Evolutionary conservation across 768 basidiomycete species (phyloP), one percentile per base, ranked within the genome.

Genomic region (Lactifluus echinatus): DNA sequence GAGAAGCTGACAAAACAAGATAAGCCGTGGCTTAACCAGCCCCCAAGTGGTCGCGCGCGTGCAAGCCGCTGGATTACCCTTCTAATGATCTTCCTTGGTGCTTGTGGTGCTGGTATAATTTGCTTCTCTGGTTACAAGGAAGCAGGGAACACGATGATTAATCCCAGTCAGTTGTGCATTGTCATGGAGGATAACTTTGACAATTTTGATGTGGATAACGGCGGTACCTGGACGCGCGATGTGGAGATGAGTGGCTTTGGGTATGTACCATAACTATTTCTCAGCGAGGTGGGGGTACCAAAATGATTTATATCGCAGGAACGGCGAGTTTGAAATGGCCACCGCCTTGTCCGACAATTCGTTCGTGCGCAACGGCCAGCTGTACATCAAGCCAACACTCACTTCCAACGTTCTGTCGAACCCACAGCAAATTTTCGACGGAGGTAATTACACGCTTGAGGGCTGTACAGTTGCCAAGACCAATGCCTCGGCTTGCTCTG

Each of bases 321-420:
- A 79, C 65, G 76, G 76, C 65, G 76, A 80, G 66, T 83, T 83
- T 65, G 74, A 82, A 66, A 80, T 79, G 77, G 75, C 79, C 28
- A 81, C 79, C 6, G 63, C 66, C 17, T 64, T 64, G 6, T 37
- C 57, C 10, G 65, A 69, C 49, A 78, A 78, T 64, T 65, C 74
- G 3, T 79, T 74, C 70, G 68, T 79, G 45, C 66, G 74, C 40
- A 73, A 80, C 66, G 75, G 76, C 8, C 67, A 76, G 54, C 73
- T 84, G 33, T 82, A 80, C 72, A 79, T 84, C 68, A 75, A 79
- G 65, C 72, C 82, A 10, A 83, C 82, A 8, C 74, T 83, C 58
- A 82, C 82, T 6, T 72, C 75, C 39, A 79, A 81, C 64, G 67
- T 68, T 4, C 68, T 82, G 63, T 73, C 74, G 8, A 69, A 64